A percentile compares a stretch with the other conserved stretches of the same genome.
Evolutionary conservation across 2,329 filamentous ascomycete genomes (phyloP).

Genomic region (Penicillium polonicum): DNA sequence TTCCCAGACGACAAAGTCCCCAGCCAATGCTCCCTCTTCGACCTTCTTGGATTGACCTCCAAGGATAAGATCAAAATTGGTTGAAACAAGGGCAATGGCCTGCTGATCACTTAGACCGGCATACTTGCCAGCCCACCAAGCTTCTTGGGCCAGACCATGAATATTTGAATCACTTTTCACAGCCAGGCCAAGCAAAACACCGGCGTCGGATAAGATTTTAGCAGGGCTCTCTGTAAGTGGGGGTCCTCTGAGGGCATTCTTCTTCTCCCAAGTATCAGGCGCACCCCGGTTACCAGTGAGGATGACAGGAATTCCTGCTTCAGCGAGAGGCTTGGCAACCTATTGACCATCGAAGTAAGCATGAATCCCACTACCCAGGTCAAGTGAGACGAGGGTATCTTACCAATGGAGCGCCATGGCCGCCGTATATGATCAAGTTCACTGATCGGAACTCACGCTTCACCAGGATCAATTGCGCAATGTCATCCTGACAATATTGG

Average conservation of each 20-base stretch:
- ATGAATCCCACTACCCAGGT: not conserved
- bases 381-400: not conserved
- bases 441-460: not conserved
- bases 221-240: not conserved
- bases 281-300: not conserved
- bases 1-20: not conserved
- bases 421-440: not conserved
- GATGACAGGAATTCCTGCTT: not conserved
- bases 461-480: not conserved
- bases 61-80: not conserved
- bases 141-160: not conserved
- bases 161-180: not conserved
- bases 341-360: not conserved
- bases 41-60: not conserved
- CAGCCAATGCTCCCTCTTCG: not conserved
- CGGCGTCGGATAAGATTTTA: not conserved
- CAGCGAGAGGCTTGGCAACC: not conserved
- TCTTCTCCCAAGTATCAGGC: not conserved
- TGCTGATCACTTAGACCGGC: not conserved
- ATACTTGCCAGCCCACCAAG: not conserved
- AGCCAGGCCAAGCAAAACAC: not conserved
- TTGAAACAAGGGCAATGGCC: not conserved
- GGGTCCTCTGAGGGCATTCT: not conserved
- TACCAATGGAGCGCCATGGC: not conserved
- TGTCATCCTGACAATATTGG: not conserved